phyloP scores from a whole-genome alignment of 2,329 filamentous ascomycete species.

The Pyrenophora graminea region DNA sequence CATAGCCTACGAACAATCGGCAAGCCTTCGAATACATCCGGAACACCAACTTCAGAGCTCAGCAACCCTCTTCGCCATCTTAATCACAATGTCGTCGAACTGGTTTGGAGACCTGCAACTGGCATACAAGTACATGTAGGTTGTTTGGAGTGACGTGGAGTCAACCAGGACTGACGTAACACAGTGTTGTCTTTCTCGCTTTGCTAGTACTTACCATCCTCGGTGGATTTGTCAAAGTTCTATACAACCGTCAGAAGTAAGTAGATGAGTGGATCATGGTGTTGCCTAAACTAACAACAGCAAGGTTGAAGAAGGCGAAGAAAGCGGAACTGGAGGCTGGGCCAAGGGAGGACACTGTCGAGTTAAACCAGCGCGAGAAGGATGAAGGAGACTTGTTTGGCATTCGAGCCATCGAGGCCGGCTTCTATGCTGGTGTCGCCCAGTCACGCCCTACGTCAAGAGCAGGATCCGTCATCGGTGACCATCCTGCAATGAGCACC shows the following conservation, averaged over 20 bases:
- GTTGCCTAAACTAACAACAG: slow-evolving; percentile 13
- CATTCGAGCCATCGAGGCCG: slow-evolving; percentile 48
- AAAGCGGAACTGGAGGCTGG: slow-evolving; percentile 32
- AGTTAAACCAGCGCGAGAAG: slow-evolving; percentile 43
- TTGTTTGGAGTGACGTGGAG: background rate
- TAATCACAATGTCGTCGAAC: slow-evolving; percentile 18
- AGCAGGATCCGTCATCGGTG: slow-evolving; percentile 35
- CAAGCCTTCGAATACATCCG: background rate
- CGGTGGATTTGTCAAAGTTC: slow-evolving; percentile 41
- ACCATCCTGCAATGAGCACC: slow-evolving; percentile 38
- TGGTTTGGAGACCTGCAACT: slow-evolving; percentile 44
- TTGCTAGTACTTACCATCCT: slow-evolving; percentile 39
- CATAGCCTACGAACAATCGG: background rate
- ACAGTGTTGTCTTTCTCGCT: slow-evolving; percentile 42
- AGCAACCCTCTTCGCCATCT: background rate
- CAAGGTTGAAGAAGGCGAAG: slow-evolving; percentile 39
- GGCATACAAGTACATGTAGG: slow-evolving; percentile 47
- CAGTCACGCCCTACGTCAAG: slow-evolving; percentile 47
- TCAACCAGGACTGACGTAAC: slow-evolving; percentile 2
- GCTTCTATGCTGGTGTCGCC: slow-evolving; percentile 47
- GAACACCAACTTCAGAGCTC: background rate
- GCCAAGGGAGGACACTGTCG: slow-evolving; percentile 40
- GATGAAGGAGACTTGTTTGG: slow-evolving; percentile 49
- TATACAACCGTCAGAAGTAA: slow-evolving; percentile 44
- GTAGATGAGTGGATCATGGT: slow-evolving; percentile 7